Conservation (phyloP, 768 basidiomycete species). For the Termitomyces bulborhizus region DNA sequence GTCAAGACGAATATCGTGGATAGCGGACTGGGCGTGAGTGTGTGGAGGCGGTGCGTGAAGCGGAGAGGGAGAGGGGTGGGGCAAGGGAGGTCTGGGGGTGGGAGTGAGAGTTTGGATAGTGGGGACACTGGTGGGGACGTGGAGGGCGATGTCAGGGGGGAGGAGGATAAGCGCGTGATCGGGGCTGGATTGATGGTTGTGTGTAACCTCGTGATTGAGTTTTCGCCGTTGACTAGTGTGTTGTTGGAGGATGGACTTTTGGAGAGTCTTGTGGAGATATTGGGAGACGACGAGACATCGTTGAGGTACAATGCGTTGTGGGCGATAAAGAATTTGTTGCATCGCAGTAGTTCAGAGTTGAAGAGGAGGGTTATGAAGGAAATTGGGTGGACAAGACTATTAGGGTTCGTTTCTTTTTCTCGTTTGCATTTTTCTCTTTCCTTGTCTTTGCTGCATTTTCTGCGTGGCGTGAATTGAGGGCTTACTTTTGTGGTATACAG, state of each 20-base stretch:
- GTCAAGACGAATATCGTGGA: slow-evolving; percentile 84
- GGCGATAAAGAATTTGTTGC: slow-evolving; percentile 81
- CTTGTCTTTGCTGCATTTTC: no score
- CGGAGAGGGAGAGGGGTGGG: no score
- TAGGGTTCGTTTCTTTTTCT: slow-evolving; percentile 34
- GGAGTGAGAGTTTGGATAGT: no score
- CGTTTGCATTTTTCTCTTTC: neutral
- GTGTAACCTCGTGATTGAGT: slow-evolving; percentile 83
- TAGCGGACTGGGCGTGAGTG: slow-evolving; percentile 65
- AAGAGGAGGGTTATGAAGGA: slow-evolving; percentile 64
- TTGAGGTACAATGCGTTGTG: slow-evolving; percentile 61
- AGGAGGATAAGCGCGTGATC: slow-evolving; percentile 62
- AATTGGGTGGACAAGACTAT: slow-evolving; percentile 60
- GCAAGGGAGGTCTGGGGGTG: neutral
- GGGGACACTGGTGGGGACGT: neutral
- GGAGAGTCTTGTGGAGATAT: slow-evolving; percentile 34
- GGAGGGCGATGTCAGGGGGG: slow-evolving; percentile 16
- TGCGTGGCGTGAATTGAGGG: neutral
- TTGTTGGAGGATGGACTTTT: slow-evolving; percentile 67
- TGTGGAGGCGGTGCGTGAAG: slow-evolving; percentile 48
- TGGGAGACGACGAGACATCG: slow-evolving; percentile 1
- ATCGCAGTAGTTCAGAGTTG: slow-evolving; percentile 50
- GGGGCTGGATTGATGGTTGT: slow-evolving; percentile 67
- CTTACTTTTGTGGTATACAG: slow-evolving; percentile 24
- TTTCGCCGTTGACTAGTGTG: slow-evolving; percentile 62